These are phyloP conservation scores for Orbilia ellipsospora DNA, from an alignment of 2,329 filamentous ascomycete genomes.

Conservation along the genomic window DNA sequence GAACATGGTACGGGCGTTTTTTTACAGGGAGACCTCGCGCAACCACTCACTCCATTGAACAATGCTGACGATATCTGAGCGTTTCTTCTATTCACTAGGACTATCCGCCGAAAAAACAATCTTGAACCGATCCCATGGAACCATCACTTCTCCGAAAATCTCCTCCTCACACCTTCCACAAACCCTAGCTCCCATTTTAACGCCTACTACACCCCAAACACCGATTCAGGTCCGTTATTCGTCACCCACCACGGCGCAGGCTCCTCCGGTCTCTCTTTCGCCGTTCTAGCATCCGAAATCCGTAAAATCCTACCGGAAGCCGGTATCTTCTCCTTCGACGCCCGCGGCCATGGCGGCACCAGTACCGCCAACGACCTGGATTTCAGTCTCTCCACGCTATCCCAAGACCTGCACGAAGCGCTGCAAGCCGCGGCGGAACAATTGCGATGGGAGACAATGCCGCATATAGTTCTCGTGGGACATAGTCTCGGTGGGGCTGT, in stretches of 20 bases:
- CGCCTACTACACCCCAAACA: conserved; percentile 86
- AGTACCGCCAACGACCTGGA: conserved; percentile 65
- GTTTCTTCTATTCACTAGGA: conserved; percentile 42
- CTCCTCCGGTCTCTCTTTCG: conserved; percentile 92
- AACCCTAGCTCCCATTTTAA: conserved; percentile 71
- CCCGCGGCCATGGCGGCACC: conserved; percentile 78
- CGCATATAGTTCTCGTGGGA: conserved; percentile 83
- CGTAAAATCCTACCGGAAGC: conserved; percentile 79
- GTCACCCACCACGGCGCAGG: conserved; percentile 95
- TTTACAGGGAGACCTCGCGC: conserved; percentile 56
- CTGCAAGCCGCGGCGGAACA: conserved; percentile 70
- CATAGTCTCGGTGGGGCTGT: conserved; percentile 94
- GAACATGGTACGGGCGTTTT: conserved; percentile 55
- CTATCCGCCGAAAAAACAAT: conserved; percentile 65
- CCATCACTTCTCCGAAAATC: conserved; percentile 87
- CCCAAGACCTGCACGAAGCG: conserved; percentile 72
- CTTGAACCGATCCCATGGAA: conserved; percentile 82
- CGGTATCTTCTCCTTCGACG: conserved; percentile 86
- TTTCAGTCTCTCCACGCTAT: conserved; percentile 77
- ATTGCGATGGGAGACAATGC: conserved; percentile 79
- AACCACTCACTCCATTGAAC: conserved; percentile 11
- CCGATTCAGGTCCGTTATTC: conserved; percentile 80
- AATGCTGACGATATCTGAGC: conserved; percentile 36
- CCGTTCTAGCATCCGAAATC: conserved; percentile 80
- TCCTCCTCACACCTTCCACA: conserved; percentile 72